These are phyloP conservation scores for Gynandropsis gynandra DNA, from an alignment of 345 rosid genomes.

Conservation along the genomic window DNA sequence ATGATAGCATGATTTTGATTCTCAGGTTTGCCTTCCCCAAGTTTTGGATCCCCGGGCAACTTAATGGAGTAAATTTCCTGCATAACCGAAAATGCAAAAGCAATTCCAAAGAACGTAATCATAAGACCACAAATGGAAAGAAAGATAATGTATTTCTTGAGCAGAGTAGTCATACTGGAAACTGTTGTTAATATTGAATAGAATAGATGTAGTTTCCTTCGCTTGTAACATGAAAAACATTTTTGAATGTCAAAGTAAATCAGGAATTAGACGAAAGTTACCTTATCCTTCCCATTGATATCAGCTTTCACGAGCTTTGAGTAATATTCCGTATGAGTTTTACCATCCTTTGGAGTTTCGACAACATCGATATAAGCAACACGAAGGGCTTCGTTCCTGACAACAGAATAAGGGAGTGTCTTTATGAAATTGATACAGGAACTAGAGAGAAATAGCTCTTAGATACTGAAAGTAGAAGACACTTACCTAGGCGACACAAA, in stretches of 20 bases:
- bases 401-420: conserved; percentile 17
- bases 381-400: conserved; percentile 97
- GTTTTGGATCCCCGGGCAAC: conserved; percentile 94
- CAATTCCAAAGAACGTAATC: neutral
- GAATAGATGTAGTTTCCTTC: too few relatives aligned
- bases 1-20: conserved; percentile 96
- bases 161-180: conserved; percentile 8
- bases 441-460: conserved; percentile 9
- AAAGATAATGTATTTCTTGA: conserved; percentile 3
- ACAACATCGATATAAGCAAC: conserved; percentile 92
- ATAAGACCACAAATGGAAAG: conserved; percentile 5
- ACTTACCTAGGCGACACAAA: conserved; percentile 2
- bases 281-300: conserved; percentile 96
- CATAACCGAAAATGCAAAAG: conserved; percentile 21
- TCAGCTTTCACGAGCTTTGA: conserved; percentile 97
- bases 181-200: too few relatives aligned
- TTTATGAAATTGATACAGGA: conserved; percentile 11
- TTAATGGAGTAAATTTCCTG: conserved; percentile 92
- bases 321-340: conserved; percentile 61
- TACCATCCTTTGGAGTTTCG: conserved; percentile 68
- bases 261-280: conserved; percentile 11
- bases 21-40: conserved; percentile 99
- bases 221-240: too few relatives aligned
- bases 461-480: conserved; percentile 4
- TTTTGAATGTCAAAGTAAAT: too few relatives aligned